Conservation (phyloP, 2,329 filamentous ascomycete genomes). For the Blastomyces parvus region DNA sequence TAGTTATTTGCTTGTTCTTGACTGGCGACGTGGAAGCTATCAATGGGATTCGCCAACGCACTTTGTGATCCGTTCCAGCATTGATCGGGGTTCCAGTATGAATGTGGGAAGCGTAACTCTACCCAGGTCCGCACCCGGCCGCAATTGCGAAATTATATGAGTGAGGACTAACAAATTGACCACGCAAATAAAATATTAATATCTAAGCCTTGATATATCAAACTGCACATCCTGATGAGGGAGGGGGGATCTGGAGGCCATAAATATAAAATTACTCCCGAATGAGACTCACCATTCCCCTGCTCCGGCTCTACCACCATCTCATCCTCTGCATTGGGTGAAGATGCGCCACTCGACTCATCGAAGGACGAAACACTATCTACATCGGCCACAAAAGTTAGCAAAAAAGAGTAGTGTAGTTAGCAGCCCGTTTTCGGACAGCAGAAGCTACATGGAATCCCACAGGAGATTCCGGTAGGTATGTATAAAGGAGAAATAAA, state of each 20-base stretch:
- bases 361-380: constrained; percentile 50
- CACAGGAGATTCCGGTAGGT: background rate
- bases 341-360: constrained; percentile 33
- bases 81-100: constrained; percentile 92
- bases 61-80: constrained; percentile 99
- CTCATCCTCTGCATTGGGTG: constrained; percentile 57
- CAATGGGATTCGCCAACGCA: constrained; percentile 37
- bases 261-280: background rate
- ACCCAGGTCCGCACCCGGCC: constrained; percentile 89
- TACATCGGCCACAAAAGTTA: constrained; percentile 20
- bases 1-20: constrained; percentile 14
- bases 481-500: background rate
- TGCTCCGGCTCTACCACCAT: constrained; percentile 81
- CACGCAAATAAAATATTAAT: constrained; percentile 8
- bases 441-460: background rate
- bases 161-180: constrained; percentile 58
- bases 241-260: background rate
- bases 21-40: background rate
- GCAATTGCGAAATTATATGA: constrained; percentile 94
- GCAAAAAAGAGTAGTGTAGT: constrained; percentile 15
- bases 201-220: background rate
- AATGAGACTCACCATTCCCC: constrained; percentile 66
- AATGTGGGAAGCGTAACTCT: constrained; percentile 93
- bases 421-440: constrained; percentile 20
- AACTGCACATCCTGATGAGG: background rate